Base-by-base conservation (phyloP, 192 early-diverging fungal genomes). In the Coemansia sp. region DNA sequence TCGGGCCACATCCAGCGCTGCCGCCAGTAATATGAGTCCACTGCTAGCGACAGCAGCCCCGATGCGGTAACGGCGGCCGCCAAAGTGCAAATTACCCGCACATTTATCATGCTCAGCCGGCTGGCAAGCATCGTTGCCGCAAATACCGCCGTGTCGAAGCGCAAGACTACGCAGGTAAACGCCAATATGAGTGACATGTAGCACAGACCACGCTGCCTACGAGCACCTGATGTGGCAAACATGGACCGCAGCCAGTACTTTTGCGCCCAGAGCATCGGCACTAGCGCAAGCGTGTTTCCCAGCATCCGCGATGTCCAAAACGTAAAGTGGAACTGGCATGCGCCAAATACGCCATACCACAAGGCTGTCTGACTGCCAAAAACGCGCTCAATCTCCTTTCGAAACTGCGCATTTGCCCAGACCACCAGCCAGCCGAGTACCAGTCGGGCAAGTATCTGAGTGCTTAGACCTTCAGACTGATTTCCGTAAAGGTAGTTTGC, bases 291-390 rank as follows among this genome's bases (percentile, higher is more conserved):
- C 7, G 85, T 88, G 63, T 97, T 98, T 5, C 91, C 90, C 34
- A 98, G 74, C 28, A 90, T 83, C 41, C 94, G 82, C 5, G 84
- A 87, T 17, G 83, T 84, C 90, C 94, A 97, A 65, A 93, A 98
- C 27, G 85, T 71, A 45, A 84, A 73, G 62, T 98, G 93, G 66
- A 98, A 96, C 63, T 97, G 94, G 48, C 68, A 81, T 79, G 90
- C 26, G 70, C 78, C 10, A 45, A 66, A 31, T 74, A 78, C 21
- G 66, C 79, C 23, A 50, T 63, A 77, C 68, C 67, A 70, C 26
- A 36, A 20, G 5, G 67, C 62, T 9, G 68, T 29, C 2, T 46
- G 52, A 41, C 38, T 50, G 17, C 92, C 89, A 62, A 91, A 90
- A 31, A 78, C 61, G 5, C 45, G 44, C 5, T 42, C 40, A 21